Conservation (phyloP, 2,329 filamentous ascomycete species). For the Claviceps spartinae region DNA sequence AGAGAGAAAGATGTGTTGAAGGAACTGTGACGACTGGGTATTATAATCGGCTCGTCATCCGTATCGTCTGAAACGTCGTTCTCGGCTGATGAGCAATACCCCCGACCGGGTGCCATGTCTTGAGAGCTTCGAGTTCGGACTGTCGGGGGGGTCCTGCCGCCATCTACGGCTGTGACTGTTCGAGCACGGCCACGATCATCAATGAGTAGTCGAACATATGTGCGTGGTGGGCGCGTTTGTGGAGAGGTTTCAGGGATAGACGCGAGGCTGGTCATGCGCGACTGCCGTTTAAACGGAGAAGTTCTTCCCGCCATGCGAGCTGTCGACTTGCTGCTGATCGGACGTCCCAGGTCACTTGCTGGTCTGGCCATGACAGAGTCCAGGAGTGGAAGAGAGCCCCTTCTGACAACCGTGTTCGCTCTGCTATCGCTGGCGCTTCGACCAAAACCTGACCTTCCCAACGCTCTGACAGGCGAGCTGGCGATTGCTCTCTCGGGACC, state of each 20-base stretch:
- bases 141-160: conserved; percentile 16
- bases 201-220: conserved; percentile 49
- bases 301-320: conserved; percentile 31
- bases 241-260: conserved; percentile 43
- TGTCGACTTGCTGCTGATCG: conserved; percentile 20
- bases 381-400: conserved; percentile 31
- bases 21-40: conserved; percentile 42
- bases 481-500: conserved; percentile 26
- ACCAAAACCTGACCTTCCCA: conserved; percentile 34
- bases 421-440: conserved; percentile 42
- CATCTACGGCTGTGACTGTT: conserved; percentile 36
- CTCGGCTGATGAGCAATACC: conserved; percentile 32
- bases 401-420: conserved; percentile 27
- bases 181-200: conserved; percentile 47
- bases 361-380: conserved; percentile 28
- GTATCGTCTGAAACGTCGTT: conserved; percentile 42
- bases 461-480: conserved; percentile 39
- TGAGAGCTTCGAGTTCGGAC: conserved; percentile 16
- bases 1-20: conserved; percentile 43
- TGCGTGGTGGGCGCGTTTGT: conserved; percentile 28
- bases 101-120: conserved; percentile 17
- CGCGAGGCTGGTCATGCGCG: conserved; percentile 35
- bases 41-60: conserved; percentile 52
- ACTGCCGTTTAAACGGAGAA: conserved; percentile 39
- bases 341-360: conserved; percentile 17